Percentiles rank a stretch among this genome's conserved stretches.
Evolutionary conservation across 345 rosid species (phyloP).

Genomic region (Crucihimalaya himalaica): DNA sequence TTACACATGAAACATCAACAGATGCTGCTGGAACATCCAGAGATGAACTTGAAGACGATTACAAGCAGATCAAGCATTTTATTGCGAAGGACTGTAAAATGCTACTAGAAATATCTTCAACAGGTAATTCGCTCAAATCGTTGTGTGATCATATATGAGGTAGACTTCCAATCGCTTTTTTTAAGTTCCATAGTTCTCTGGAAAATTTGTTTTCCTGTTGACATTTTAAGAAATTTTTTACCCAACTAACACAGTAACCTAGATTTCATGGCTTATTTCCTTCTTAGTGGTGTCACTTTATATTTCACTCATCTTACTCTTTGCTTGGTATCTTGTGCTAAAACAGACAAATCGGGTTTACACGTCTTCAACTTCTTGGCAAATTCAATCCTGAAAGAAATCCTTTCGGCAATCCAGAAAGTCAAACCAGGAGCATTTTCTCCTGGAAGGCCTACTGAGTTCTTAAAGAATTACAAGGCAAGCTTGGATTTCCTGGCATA

Average conservation of each 20-base stretch:
- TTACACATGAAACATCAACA: slow-evolving; percentile 56
- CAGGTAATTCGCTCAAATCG: slow-evolving; percentile 51
- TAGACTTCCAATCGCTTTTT: not conserved
- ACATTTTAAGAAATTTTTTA: not conserved
- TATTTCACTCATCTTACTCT: slow-evolving; percentile 10
- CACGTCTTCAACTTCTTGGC: slow-evolving; percentile 95
- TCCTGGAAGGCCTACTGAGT: slow-evolving; percentile 94
- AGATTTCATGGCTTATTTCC: slow-evolving; percentile 5
- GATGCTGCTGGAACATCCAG: slow-evolving; percentile 53
- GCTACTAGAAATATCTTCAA: slow-evolving; percentile 78
- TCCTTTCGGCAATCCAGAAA: slow-evolving; percentile 77
- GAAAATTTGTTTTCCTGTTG: not conserved
- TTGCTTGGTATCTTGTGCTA: slow-evolving; percentile 17
- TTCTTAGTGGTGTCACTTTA: slow-evolving; percentile 16
- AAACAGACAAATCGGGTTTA: slow-evolving; percentile 89
- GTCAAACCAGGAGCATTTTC: slow-evolving; percentile 98
- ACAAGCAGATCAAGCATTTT: slow-evolving; percentile 65
- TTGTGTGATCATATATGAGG: not conserved
- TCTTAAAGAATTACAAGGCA: slow-evolving; percentile 89
- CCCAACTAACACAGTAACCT: not conserved
- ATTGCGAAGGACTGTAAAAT: slow-evolving; percentile 75
- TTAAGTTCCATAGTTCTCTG: not conserved
- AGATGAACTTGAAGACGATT: slow-evolving; percentile 83
- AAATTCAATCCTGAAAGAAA: slow-evolving; percentile 95
- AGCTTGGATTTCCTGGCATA: slow-evolving; percentile 81